These are phyloP conservation scores for Reutealis trisperma DNA, from an alignment of 345 rosid genomes.

Conservation along the genomic window DNA sequence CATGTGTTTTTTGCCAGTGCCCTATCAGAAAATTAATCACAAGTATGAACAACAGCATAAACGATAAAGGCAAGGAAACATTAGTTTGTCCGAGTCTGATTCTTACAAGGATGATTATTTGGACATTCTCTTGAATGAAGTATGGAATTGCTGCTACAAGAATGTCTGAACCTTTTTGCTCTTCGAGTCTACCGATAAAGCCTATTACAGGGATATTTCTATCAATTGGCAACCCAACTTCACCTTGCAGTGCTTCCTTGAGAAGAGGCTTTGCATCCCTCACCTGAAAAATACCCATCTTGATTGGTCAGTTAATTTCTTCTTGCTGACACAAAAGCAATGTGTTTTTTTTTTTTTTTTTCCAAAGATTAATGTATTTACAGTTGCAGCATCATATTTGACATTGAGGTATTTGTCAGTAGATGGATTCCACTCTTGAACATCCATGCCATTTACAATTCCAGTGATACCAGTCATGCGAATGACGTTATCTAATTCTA, in stretches of 20 bases:
- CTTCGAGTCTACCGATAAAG: constrained; percentile 92
- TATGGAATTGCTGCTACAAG: constrained; percentile 66
- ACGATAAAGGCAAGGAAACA: too few relatives aligned
- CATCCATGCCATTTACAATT: constrained; percentile 86
- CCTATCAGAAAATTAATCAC: constrained; percentile 35
- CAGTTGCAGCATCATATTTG: constrained; percentile 67
- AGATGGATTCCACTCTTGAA: constrained; percentile 91
- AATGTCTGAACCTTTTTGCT: constrained; percentile 95
- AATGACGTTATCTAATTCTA: constrained; percentile 59
- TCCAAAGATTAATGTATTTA: constrained; percentile 29
- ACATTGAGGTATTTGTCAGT: constrained; percentile 65
- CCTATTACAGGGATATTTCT: constrained; percentile 78
- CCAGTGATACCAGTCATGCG: constrained; percentile 61
- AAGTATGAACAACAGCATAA: too few relatives aligned
- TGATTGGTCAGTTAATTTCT: too few relatives aligned
- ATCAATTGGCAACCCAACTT: constrained; percentile 76
- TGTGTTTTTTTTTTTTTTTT: too few relatives aligned
- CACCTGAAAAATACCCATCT: constrained; percentile 41
- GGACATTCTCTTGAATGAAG: constrained; percentile 59
- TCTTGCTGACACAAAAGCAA: too few relatives aligned
- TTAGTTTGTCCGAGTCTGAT: too few relatives aligned
- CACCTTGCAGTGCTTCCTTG: constrained; percentile 91
- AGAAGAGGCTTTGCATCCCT: constrained; percentile 71
- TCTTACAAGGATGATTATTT: constrained; percentile 75
- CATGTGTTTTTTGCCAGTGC: constrained; percentile 85